Evolutionary conservation across 2,329 filamentous ascomycete genomes (phyloP).

Genomic region (Nemania bipapillata): DNA sequence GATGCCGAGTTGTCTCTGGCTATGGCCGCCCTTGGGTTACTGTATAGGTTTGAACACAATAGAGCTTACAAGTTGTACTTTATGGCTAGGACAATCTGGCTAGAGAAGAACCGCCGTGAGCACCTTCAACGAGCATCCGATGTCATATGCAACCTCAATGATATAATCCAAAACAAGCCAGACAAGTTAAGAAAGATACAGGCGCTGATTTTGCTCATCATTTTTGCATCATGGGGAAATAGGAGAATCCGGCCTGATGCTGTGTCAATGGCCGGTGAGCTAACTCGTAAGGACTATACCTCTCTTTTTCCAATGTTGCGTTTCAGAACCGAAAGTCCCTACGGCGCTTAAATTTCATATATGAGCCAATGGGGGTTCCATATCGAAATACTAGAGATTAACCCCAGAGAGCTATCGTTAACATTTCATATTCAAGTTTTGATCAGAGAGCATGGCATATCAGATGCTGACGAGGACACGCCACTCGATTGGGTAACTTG

Average conservation of each 20-base stretch:
- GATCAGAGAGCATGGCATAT: slow-evolving; percentile 28
- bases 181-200: slow-evolving; percentile 53
- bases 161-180: background rate
- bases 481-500: slow-evolving; percentile 66
- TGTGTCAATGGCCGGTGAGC: slow-evolving; percentile 41
- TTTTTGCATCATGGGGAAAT: slow-evolving; percentile 45
- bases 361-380: too few species aligned
- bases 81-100: slow-evolving; percentile 65
- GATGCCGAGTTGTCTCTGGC: slow-evolving; percentile 62
- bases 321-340: background rate
- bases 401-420: background rate
- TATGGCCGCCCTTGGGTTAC: slow-evolving; percentile 61
- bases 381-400: background rate
- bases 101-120: slow-evolving; percentile 61
- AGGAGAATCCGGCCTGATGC: slow-evolving; percentile 42
- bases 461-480: slow-evolving; percentile 8
- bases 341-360: too few species aligned
- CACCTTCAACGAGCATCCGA: slow-evolving; percentile 56
- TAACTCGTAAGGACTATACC: slow-evolving; percentile 27
- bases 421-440: slow-evolving; percentile 8
- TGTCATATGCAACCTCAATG: slow-evolving; percentile 19
- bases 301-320: background rate
- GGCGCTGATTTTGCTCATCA: slow-evolving; percentile 53
- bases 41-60: slow-evolving; percentile 61
- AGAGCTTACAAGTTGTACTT: slow-evolving; percentile 67